Conservation (phyloP, 257 asterid genomes). For the Plantago ovata region DNA sequence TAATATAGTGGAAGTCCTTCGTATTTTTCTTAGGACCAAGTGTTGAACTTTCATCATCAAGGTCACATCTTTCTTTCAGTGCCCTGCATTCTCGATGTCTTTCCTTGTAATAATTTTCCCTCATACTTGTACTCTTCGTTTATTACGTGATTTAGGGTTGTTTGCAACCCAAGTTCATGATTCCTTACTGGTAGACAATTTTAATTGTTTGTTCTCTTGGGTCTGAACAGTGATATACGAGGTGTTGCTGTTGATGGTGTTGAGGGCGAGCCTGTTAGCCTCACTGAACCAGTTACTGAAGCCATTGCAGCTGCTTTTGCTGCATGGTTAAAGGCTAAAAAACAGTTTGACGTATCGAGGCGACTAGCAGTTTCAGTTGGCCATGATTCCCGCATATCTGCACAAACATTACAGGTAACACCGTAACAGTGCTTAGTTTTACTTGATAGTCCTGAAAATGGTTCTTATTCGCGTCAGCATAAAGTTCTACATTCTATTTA, state of each 20-base stretch:
- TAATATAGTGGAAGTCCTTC: not conserved
- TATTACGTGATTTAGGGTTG: conserved; percentile 1
- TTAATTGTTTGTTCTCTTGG: conserved; percentile 15
- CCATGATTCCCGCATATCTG: conserved; percentile 94
- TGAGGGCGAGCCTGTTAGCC: conserved; percentile 81
- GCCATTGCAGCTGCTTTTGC: conserved; percentile 95
- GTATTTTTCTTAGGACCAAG: too few relatives aligned
- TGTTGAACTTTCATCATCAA: too few relatives aligned
- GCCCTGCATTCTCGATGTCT: too few relatives aligned
- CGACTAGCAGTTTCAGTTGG: conserved; percentile 81
- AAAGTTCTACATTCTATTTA: not conserved
- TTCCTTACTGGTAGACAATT: not conserved
- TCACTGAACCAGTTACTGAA: conserved; percentile 88
- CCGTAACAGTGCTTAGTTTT: conserved; percentile 27
- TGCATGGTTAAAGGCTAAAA: conserved; percentile 76
- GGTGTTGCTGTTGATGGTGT: conserved; percentile 97
- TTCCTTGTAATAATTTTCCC: not conserved
- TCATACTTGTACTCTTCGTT: conserved; percentile 8
- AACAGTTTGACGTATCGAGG: conserved; percentile 53
- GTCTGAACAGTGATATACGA: conserved; percentile 74
- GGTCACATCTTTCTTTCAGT: too few relatives aligned
- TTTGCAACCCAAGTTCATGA: conserved; percentile 12
- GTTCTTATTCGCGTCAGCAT: not conserved
- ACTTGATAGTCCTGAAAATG: not conserved
- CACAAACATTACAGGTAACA: conserved; percentile 77